Evolutionary conservation across 495 filamentous ascomycete species (phyloP), one percentile per base, ranked within the genome.

Genomic region (Penicillium malachiteum): DNA sequence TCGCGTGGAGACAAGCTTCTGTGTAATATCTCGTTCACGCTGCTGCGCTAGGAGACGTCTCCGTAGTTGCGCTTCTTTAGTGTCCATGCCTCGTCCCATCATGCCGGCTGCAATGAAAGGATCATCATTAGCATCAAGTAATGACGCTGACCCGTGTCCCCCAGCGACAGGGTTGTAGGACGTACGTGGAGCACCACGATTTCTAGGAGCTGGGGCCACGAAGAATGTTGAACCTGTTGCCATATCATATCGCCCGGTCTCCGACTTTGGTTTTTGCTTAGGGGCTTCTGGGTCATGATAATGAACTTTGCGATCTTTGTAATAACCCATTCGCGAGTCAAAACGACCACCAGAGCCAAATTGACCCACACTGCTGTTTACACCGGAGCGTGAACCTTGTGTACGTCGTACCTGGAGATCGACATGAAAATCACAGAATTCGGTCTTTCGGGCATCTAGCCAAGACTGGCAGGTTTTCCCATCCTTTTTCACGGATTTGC

Each of bases 351-450:
- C 79, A 47, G 71, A 79, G 21, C 72, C 81, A 60, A 74, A 80
- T 60, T 72, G 72, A 30, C 66, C 80, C 26, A 60, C 70, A 58
- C 72, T 67, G 12, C 78, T 81, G 59, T 94, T 93, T 53, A 97
- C 81, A 59, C 96, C 94, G 77, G 93, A 88, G 9, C 95, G 80
- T 0, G 80, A 73, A 3, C 83, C 70, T 40, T 88, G 85, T 3
- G 84, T 84, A 57, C 87, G 89, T 47, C 86, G 82, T 1, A 97
- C 70, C 13, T 87, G 86, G 14, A 86, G 67, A 63, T 96, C 89
- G 60, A 96, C 82, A 64, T 99, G 94, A 60, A 89, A 99, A 56
- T 95, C 89, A 73, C 94, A 99, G 67, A 88, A 91, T 58, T 96
- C 88, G 7, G 92, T 96, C 62, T 90, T 89, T 9, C 90, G 80